Evolutionary conservation across 2,329 filamentous ascomycete genomes (phyloP), one percentile per base, ranked within the genome.

Genomic region (Beauveria sp.): DNA sequence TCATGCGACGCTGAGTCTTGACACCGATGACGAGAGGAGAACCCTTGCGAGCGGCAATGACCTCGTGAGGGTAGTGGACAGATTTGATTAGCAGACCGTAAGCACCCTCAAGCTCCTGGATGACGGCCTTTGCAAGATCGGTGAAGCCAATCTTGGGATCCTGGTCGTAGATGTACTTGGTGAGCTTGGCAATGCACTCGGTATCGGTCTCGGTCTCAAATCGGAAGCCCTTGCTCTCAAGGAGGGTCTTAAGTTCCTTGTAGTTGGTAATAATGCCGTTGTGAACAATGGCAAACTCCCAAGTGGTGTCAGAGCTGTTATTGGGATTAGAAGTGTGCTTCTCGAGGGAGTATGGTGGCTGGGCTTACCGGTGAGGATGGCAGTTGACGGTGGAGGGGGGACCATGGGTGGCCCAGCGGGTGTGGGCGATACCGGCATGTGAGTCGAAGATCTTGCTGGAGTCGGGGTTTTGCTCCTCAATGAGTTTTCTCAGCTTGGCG

Each of bases 251-350:
- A 71, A 99, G 82, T 80, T 99, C 94, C 84, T 99, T 99, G 86
- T 99, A 99, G 85, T 99, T 99, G 81, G 94, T 99, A 79, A 99
- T 99, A 84, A 99, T 99, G 73, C 94, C 94, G 79, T 99, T 99
- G 88, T 99, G 94, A 64, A 97, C 94, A 70, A 99, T 88, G 67
- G 91, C 84, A 77, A 99, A 99, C 79, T 99, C 90, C 92, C 93
- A 99, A 71, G 80, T 90, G 70, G 89, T 86, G 76, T 99, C 94
- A 67, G 93, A 97, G 77, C 92, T 96, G 67, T 47, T 26, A 37
- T 40, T 7, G 28, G 44, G 9, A 20, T 51, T 40, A 43, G 24
- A 22, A 16, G 3, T 14, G 6, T 16, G 22, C 16, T 43, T 47
- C 2, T 22, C 24, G 37, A 7, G 18, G 5, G 40, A 16, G n/a